Evolutionary conservation across 2,329 filamentous ascomycete species (phyloP), one percentile per base, ranked within the genome.

Genomic region (Colletotrichum costaricense): DNA sequence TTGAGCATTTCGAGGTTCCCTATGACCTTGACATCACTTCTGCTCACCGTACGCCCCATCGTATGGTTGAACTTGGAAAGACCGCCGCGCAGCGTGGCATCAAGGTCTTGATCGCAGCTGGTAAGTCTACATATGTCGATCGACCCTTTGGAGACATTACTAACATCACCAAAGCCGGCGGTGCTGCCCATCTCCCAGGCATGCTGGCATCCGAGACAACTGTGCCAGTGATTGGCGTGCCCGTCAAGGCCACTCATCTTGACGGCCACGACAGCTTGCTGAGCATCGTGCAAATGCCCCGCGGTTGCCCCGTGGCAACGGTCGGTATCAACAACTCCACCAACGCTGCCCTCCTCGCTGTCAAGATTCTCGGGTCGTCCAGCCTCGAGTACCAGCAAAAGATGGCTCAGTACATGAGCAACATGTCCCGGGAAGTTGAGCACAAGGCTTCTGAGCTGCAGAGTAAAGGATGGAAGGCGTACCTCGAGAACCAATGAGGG

Each of bases 301-400:
- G 88, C 78, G 93, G 93, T 14, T 89, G 92, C 63, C 93, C 93
- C 11, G 91, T 92, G 16, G 93, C 93, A 6, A 95, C 93, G 0
- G 93, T 95, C 4, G 93, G 91, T 12, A 94, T 95, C 81, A 94
- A 94, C 82, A 95, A 95, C 83, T 93, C 92, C 28, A 93, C 93
- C 68, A 95, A 95, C 78, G 93, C 93, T 0, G 93, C 91, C 0
- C 85, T 95, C 22, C 83, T 94, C n/a, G 93, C 93, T 0, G 88
- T 92, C 24, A 86, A 92, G 22, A 93, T 94, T 42, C 81, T 95
- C 4, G 92, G 92, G 4, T 82, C 88, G 4, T 86, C 84, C 49
- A 88, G 92, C 70, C 82, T 84, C 16, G 85, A 83, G n/a, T 85
- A 93, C n/a, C 82, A 86, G 63, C 82, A 88, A 72, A 86, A 87